These are phyloP conservation scores for Fraxinus albicans DNA, from an alignment of 305 asterid species.

Conservation along the genomic window DNA sequence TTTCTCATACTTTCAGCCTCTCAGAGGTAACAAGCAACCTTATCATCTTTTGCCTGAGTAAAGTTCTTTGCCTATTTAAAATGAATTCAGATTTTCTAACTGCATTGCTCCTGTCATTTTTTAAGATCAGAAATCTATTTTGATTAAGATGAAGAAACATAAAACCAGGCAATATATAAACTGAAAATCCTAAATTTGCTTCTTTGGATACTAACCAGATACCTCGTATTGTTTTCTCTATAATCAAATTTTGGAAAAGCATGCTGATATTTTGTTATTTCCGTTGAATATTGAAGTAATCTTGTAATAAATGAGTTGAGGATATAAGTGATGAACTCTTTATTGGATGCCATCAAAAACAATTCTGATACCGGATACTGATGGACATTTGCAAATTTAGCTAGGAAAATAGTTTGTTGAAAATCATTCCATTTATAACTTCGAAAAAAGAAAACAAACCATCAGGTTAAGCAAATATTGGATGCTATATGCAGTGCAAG, in stretches of 20 bases:
- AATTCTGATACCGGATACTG: not conserved
- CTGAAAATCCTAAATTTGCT: not conserved
- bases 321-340: not conserved
- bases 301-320: not conserved
- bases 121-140: not conserved
- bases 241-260: not conserved
- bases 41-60: constrained; percentile 3
- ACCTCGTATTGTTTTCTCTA: not conserved
- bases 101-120: not conserved
- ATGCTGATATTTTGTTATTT: not conserved
- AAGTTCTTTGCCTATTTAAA: not conserved
- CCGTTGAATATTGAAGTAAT: not conserved
- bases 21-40: constrained; percentile 49
- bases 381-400: not conserved
- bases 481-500: not conserved
- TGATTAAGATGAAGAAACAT: not conserved
- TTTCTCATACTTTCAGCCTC: constrained; percentile 66
- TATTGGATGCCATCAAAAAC: not conserved
- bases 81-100: not conserved
- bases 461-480: not conserved
- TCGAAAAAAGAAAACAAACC: not conserved
- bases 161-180: not conserved
- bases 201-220: not conserved
- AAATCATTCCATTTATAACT: not conserved
- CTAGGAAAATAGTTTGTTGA: not conserved